A percentile compares a stretch with the other conserved stretches of the same genome.
These are phyloP conservation scores for Cordyceps militaris DNA, from an alignment of 2,329 filamentous ascomycete species.

Conservation along the genomic window DNA sequence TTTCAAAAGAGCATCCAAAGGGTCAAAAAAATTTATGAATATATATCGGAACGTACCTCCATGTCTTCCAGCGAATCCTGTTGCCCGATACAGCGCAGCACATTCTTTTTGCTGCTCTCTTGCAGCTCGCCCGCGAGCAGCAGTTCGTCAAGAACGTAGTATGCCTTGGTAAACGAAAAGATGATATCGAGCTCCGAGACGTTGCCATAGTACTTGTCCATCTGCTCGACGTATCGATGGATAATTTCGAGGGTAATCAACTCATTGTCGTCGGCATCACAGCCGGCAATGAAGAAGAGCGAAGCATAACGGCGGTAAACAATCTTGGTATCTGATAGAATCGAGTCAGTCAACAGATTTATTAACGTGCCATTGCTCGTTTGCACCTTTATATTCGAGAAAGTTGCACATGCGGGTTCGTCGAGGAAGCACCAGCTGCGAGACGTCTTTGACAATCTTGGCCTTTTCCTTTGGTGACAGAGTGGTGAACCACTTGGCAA, in stretches of 20 bases:
- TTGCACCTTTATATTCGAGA: slow-evolving; percentile 91
- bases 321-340: slow-evolving; percentile 77
- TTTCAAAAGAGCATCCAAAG: background rate
- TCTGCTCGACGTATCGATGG: slow-evolving; percentile 98
- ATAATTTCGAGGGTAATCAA: slow-evolving; percentile 97
- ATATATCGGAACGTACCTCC: slow-evolving; percentile 67
- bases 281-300: slow-evolving; percentile 98
- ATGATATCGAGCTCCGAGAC: slow-evolving; percentile 99
- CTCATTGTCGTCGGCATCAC: slow-evolving; percentile 95
- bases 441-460: slow-evolving; percentile 99
- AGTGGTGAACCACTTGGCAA: slow-evolving; percentile 99
- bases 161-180: slow-evolving; percentile 99
- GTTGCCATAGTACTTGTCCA: slow-evolving; percentile 99
- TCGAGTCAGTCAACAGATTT: background rate
- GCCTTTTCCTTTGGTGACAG: slow-evolving; percentile 97
- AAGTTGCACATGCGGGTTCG: slow-evolving; percentile 99
- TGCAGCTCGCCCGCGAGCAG: slow-evolving; percentile 93
- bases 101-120: slow-evolving; percentile 99
- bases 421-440: slow-evolving; percentile 90
- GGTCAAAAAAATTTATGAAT: background rate
- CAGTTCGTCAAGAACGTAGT: slow-evolving; percentile 97
- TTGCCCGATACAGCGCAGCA: slow-evolving; percentile 89
- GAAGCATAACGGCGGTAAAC: slow-evolving; percentile 98
- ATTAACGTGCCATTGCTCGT: background rate
- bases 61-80: slow-evolving; percentile 98